Percentiles rank a stretch among this genome's conserved stretches.
Evolutionary conservation across 106 monocot species (phyloP).

Genomic region (Hemerocallis citrina): DNA sequence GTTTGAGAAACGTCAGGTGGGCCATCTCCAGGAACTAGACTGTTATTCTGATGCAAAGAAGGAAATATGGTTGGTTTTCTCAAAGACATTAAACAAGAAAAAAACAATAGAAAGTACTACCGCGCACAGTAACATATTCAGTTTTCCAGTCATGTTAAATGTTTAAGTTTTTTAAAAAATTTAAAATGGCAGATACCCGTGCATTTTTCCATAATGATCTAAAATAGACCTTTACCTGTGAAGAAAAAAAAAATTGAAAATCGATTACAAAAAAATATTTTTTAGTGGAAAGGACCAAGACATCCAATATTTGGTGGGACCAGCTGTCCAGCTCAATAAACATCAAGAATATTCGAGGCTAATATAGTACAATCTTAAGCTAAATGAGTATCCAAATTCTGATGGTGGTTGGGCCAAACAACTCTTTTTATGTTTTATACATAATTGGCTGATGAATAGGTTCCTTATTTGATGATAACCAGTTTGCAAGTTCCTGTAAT

Average conservation of each 20-base stretch:
- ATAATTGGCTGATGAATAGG: no score
- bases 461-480: no score
- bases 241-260: conserved; percentile 20
- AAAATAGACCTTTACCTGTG: conserved; percentile 70
- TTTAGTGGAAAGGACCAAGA: neutral
- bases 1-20: conserved; percentile 35
- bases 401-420: no score
- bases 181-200: conserved; percentile 32
- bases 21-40: conserved; percentile 24
- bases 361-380: no score
- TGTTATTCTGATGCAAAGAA: conserved; percentile 42
- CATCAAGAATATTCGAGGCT: no score
- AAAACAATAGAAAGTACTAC: neutral
- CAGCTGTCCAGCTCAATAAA: no score
- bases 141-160: neutral
- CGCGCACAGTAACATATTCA: neutral
- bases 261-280: conserved; percentile 4
- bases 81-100: neutral
- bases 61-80: neutral
- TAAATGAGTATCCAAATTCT: no score
- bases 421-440: no score
- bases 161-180: conserved; percentile 7
- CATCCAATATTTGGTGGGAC: neutral
- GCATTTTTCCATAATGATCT: conserved; percentile 74
- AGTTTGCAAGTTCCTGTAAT: no score